phyloP scores from a whole-genome alignment of 2,329 filamentous ascomycete genomes.

The Cercospora zeina region DNA sequence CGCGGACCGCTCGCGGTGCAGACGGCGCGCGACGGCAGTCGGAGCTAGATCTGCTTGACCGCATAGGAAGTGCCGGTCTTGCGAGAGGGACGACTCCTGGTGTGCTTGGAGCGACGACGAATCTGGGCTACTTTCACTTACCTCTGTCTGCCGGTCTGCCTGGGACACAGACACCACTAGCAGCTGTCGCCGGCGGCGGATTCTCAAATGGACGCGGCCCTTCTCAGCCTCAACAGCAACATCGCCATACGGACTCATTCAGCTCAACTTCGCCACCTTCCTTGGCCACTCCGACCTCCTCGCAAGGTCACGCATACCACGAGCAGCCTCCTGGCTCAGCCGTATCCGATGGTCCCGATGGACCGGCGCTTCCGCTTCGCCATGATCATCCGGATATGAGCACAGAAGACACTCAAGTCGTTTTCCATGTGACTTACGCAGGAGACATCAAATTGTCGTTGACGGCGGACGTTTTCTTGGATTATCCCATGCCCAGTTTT shows the following conservation, averaged over 20 bases:
- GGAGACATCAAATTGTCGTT: slow-evolving; percentile 85
- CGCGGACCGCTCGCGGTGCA: slow-evolving; percentile 19
- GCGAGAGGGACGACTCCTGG: slow-evolving; percentile 57
- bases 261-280: slow-evolving; percentile 52
- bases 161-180: slow-evolving; percentile 75
- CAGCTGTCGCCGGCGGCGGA: slow-evolving; percentile 73
- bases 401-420: slow-evolving; percentile 85
- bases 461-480: slow-evolving; percentile 91
- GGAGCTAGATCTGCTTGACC: slow-evolving; percentile 26
- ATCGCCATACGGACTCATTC: slow-evolving; percentile 44
- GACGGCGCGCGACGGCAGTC: slow-evolving; percentile 26
- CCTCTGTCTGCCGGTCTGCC: slow-evolving; percentile 70
- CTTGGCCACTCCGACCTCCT: slow-evolving; percentile 48
- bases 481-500: slow-evolving; percentile 98
- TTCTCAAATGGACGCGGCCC: slow-evolving; percentile 50
- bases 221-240: slow-evolving; percentile 36
- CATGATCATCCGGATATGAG: slow-evolving; percentile 68
- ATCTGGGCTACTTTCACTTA: slow-evolving; percentile 79
- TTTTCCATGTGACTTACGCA: slow-evolving; percentile 85
- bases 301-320: slow-evolving; percentile 40
- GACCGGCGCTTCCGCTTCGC: slow-evolving; percentile 43
- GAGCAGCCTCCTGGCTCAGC: slow-evolving; percentile 29
- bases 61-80: slow-evolving; percentile 40
- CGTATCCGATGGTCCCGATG: slow-evolving; percentile 30
- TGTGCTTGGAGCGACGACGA: slow-evolving; percentile 69